Conservation (phyloP, 2,329 filamentous ascomycete genomes). For the Verruconis gallopava region DNA sequence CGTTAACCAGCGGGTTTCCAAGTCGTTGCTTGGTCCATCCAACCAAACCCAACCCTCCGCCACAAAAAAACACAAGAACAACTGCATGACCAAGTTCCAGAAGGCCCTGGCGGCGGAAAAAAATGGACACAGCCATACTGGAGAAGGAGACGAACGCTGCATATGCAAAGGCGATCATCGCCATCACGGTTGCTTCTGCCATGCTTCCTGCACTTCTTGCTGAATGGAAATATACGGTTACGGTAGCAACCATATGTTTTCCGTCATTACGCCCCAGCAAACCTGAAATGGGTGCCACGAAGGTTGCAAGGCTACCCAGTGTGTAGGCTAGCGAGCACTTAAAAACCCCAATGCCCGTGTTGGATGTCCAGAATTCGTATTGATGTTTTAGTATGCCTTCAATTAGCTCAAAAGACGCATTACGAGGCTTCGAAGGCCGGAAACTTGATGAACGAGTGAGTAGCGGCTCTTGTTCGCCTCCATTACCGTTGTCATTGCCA, state of each 20-base stretch:
- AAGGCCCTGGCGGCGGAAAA: conserved; percentile 57
- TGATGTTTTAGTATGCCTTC: background rate
- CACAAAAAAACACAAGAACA: conserved; percentile 72
- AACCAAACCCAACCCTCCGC: conserved; percentile 73
- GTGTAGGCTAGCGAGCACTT: conserved; percentile 89
- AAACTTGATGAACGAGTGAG: conserved; percentile 14
- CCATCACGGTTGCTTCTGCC: conserved; percentile 70
- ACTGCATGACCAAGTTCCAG: conserved; percentile 63
- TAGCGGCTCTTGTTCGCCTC: conserved; percentile 27
- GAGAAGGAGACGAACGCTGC: conserved; percentile 58
- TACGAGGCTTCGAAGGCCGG: conserved; percentile 11
- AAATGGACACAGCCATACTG: conserved; percentile 78
- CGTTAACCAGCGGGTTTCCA: conserved; percentile 28
- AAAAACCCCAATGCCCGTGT: conserved; percentile 64
- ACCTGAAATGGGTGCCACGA: conserved; percentile 57
- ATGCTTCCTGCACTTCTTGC: conserved; percentile 78
- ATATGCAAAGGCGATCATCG: conserved; percentile 66
- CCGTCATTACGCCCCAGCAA: conserved; percentile 75
- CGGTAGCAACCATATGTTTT: conserved; percentile 85
- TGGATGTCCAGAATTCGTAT: conserved; percentile 50
- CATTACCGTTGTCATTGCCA: conserved; percentile 32
- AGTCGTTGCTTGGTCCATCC: conserved; percentile 32
- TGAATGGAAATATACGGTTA: conserved; percentile 92
- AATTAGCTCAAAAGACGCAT: background rate
- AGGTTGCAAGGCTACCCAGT: conserved; percentile 74